Evolutionary conservation across 2,329 filamentous ascomycete genomes (phyloP).

Genomic region (Colletotrichum liriopes): DNA sequence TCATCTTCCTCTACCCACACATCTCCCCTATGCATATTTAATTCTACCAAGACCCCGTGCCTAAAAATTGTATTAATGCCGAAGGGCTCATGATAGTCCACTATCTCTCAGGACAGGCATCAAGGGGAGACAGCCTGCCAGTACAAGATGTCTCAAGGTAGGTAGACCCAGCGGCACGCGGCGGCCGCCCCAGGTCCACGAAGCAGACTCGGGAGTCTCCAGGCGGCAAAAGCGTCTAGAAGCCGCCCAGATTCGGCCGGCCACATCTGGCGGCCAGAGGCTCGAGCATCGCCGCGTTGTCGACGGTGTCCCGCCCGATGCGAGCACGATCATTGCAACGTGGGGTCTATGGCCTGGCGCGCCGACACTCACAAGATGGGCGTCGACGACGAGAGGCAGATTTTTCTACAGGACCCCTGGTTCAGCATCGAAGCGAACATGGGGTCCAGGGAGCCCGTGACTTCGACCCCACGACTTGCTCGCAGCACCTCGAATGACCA

Average conservation of each 20-base stretch:
- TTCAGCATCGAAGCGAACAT: neutral
- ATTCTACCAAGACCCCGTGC: neutral
- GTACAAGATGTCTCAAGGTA: neutral
- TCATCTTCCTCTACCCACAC: neutral
- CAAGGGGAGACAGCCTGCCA: neutral
- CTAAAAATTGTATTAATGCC: neutral
- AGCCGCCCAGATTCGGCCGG: neutral
- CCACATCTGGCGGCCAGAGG: neutral
- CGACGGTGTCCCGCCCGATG: neutral
- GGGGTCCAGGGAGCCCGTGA: too few relatives aligned
- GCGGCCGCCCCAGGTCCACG: neutral
- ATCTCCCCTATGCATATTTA: neutral
- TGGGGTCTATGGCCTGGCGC: neutral
- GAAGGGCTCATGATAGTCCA: neutral
- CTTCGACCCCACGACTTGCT: neutral
- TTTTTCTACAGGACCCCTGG: neutral
- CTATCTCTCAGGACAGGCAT: neutral
- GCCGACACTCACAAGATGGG: neutral
- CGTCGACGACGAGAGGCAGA: neutral
- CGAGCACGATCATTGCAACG: neutral
- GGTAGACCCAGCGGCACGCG: neutral
- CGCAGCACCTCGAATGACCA: conserved; percentile 17
- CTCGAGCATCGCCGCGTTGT: neutral
- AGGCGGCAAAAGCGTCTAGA: neutral
- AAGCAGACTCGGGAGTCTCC: neutral